Conservation (phyloP, 352 stramenopile genomes). For the Pythium graminicola region DNA sequence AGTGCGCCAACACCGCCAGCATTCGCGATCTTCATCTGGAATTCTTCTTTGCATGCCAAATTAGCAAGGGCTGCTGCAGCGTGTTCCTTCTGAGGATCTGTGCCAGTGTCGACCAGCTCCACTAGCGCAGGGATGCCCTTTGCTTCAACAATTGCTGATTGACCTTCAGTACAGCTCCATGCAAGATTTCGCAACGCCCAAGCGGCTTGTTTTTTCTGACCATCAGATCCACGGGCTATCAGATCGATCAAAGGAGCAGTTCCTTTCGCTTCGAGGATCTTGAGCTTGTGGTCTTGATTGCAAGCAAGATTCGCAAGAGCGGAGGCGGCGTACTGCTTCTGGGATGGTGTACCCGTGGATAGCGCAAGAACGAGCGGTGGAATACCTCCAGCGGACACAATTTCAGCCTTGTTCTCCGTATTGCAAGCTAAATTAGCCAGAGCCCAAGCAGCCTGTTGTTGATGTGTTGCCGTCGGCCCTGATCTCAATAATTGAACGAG, state of each 20-base stretch:
- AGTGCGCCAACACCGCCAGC: conserved; percentile 12
- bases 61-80: conserved; percentile 15
- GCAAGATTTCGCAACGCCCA: conserved; percentile 19
- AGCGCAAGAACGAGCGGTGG: conserved; percentile 7
- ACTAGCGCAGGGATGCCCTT: conserved; percentile 13
- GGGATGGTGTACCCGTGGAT: background rate
- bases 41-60: conserved; percentile 7
- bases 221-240: conserved; percentile 5
- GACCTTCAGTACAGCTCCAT: conserved; percentile 13
- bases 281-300: conserved; percentile 12
- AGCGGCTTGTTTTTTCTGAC: conserved; percentile 19
- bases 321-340: conserved; percentile 19
- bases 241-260: conserved; percentile 10
- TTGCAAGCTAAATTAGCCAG: conserved; percentile 19
- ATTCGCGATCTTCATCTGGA: conserved; percentile 7
- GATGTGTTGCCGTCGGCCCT: background rate
- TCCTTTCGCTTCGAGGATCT: conserved; percentile 6
- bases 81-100: conserved; percentile 14
- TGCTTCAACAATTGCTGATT: conserved; percentile 8
- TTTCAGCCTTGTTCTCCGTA: conserved; percentile 18
- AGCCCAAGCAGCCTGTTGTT: conserved; percentile 17
- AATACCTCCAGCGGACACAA: conserved; percentile 11
- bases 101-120: conserved; percentile 1
- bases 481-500: conserved; percentile 10
- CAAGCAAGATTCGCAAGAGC: conserved; percentile 16